A percentile compares a stretch with the other conserved stretches of the same genome.
phyloP scores from a whole-genome alignment of 768 basidiomycete genomes.

The Porphyrellus cyaneotinctus region DNA sequence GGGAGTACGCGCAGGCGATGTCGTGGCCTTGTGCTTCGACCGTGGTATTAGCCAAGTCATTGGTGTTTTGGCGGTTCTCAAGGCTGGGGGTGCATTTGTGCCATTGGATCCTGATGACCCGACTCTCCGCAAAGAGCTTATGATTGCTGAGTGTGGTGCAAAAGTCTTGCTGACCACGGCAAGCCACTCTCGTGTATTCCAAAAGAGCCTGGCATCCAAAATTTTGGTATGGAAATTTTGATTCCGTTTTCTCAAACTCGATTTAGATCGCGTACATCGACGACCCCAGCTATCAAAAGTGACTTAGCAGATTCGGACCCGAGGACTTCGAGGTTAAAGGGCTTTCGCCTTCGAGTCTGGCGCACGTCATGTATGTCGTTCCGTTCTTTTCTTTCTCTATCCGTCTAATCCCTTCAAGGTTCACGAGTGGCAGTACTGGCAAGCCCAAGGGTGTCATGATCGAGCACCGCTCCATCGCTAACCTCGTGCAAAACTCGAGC shows the following conservation, averaged over 20 bases:
- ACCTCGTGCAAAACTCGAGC: slow-evolving; percentile 20
- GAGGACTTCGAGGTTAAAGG: slow-evolving; percentile 21
- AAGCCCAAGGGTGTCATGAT: slow-evolving; percentile 24
- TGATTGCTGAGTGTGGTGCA: slow-evolving; percentile 26
- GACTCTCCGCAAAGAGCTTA: slow-evolving; percentile 26
- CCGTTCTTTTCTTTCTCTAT: neutral
- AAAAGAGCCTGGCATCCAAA: slow-evolving; percentile 22
- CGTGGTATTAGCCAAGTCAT: slow-evolving; percentile 29
- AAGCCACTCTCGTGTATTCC: slow-evolving; percentile 21
- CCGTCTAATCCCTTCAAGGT: slow-evolving; percentile 7
- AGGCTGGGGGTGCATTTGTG: slow-evolving; percentile 28
- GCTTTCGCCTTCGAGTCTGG: slow-evolving; percentile 19
- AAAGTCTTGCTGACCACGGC: slow-evolving; percentile 27
- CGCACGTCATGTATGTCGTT: slow-evolving; percentile 26
- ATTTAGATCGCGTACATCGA: slow-evolving; percentile 27
- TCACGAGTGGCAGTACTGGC: slow-evolving; percentile 23
- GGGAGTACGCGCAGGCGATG: slow-evolving; percentile 23
- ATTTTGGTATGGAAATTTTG: slow-evolving; percentile 13
- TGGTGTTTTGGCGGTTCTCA: slow-evolving; percentile 30
- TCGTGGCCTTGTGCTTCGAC: slow-evolving; percentile 29
- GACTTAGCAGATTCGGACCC: slow-evolving; percentile 10
- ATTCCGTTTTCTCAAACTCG: neutral
- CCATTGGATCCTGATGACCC: slow-evolving; percentile 30
- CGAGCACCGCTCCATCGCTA: slow-evolving; percentile 20
- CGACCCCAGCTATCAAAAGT: slow-evolving; percentile 26